A percentile compares a stretch with the other conserved stretches of the same genome.
Conservation (phyloP, 2,329 filamentous ascomycete species). For the Emmonsiellopsis sp. region DNA sequence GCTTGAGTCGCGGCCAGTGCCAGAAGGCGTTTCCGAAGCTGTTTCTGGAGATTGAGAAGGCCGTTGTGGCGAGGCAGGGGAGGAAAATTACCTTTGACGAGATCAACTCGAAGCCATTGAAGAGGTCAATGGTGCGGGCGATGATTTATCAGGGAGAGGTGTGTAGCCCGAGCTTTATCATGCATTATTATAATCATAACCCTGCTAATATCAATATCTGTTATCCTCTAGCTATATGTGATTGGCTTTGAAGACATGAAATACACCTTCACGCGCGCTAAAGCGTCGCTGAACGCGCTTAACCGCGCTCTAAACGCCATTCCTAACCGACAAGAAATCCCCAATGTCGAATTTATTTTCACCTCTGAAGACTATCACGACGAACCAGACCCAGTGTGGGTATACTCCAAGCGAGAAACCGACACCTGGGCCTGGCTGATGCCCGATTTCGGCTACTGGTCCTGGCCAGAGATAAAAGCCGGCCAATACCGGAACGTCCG, state of each 20-base stretch:
- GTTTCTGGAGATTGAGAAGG: constrained; percentile 29
- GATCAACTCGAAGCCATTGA: constrained; percentile 23
- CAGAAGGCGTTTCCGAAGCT: constrained; percentile 33
- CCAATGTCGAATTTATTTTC: constrained; percentile 43
- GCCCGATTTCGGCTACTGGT: constrained; percentile 47
- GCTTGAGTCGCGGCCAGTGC: constrained; percentile 28
- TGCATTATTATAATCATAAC: background rate
- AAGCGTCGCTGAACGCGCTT: constrained; percentile 39
- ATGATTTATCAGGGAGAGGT: constrained; percentile 30
- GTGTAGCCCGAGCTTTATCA: constrained; percentile 8
- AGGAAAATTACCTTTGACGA: constrained; percentile 26
- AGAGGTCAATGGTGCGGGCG: constrained; percentile 29
- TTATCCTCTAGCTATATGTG: constrained; percentile 24
- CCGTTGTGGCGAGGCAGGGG: constrained; percentile 15
- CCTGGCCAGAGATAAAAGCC: constrained; percentile 42
- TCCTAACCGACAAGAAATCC: constrained; percentile 30
- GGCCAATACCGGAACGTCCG: constrained; percentile 37
- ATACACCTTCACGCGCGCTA: constrained; percentile 27
- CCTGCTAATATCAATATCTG: background rate
- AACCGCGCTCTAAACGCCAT: constrained; percentile 39
- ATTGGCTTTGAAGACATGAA: constrained; percentile 27
- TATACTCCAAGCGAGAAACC: constrained; percentile 33
- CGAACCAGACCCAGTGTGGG: constrained; percentile 31
- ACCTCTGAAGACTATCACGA: constrained; percentile 37
- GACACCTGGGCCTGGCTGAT: constrained; percentile 41